Evolutionary conservation across 768 basidiomycete genomes (phyloP).

Genomic region (Hygrophoropsis aurantiaca): DNA sequence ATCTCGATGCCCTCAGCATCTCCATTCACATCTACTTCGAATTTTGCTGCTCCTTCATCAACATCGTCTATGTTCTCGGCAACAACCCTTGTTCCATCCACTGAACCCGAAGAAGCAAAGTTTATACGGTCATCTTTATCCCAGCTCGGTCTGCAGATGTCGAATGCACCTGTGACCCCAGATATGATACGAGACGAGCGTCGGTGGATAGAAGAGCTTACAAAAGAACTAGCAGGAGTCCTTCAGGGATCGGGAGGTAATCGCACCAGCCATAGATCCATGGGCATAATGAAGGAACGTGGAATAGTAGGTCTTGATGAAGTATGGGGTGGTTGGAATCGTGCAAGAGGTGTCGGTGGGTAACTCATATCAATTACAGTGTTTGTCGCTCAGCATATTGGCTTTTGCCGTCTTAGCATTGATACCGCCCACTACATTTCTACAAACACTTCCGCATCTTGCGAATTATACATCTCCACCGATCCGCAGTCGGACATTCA

Average conservation of each 20-base stretch:
- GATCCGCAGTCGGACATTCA: slow-evolving; percentile 66
- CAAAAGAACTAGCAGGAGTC: slow-evolving; percentile 75
- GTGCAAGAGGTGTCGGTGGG: slow-evolving; percentile 90
- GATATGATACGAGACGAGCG: slow-evolving; percentile 87
- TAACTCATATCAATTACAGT: too few relatives aligned
- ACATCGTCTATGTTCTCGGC: slow-evolving; percentile 20
- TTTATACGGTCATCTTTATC: slow-evolving; percentile 87
- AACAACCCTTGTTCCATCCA: slow-evolving; percentile 34
- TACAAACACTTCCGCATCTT: slow-evolving; percentile 72
- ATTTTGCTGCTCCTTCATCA: slow-evolving; percentile 15
- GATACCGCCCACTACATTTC: slow-evolving; percentile 83
- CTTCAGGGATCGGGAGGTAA: slow-evolving; percentile 48
- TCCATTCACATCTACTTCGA: slow-evolving; percentile 14
- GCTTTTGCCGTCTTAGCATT: slow-evolving; percentile 55
- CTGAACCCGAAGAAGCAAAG: slow-evolving; percentile 79
- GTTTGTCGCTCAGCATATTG: background rate
- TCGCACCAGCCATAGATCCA: slow-evolving; percentile 12
- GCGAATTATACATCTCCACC: slow-evolving; percentile 63
- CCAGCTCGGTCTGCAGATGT: slow-evolving; percentile 82
- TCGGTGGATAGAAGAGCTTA: slow-evolving; percentile 77
- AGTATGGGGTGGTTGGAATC: slow-evolving; percentile 95
- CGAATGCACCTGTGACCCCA: slow-evolving; percentile 77
- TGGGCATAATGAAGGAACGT: slow-evolving; percentile 74
- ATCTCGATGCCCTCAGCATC: slow-evolving; percentile 6
- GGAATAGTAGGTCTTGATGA: slow-evolving; percentile 89